Percentiles rank a stretch among this genome's conserved stretches.
Conservation (phyloP, 75 land plant species). For the Cunninghamia lanceolata region DNA sequence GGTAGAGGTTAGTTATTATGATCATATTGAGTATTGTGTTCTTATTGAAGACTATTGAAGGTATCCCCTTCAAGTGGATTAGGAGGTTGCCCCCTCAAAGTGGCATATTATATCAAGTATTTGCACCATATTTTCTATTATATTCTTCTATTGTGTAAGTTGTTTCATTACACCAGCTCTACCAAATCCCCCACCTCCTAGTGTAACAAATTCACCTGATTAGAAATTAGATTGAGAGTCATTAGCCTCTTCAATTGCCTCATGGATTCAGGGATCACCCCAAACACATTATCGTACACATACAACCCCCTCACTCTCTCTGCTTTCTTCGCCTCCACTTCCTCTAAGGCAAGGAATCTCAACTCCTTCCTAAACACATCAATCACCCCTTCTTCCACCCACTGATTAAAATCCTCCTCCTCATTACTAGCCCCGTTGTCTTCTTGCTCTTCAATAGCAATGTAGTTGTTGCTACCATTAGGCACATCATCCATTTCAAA, state of each 20-base stretch:
- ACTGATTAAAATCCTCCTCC: background rate
- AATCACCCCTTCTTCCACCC: slow-evolving; percentile 21
- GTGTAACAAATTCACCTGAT: slow-evolving; percentile 69
- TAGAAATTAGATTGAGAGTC: slow-evolving; percentile 71
- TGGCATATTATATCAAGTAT: no score
- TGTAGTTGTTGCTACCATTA: background rate
- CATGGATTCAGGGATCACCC: slow-evolving; percentile 51
- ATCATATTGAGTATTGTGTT: no score
- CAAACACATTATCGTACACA: slow-evolving; percentile 62
- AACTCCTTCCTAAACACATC: slow-evolving; percentile 38
- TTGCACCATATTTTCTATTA: no score
- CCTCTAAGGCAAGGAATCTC: slow-evolving; percentile 22
- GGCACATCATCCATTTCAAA: background rate
- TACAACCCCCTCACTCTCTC: slow-evolving; percentile 47
- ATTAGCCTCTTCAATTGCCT: slow-evolving; percentile 28
- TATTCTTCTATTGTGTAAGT: no score
- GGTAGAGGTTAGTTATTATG: no score
- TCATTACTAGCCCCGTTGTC: background rate
- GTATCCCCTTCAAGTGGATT: no score
- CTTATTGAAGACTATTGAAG: no score
- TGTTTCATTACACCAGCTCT: no score
- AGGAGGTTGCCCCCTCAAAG: no score
- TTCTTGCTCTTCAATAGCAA: background rate
- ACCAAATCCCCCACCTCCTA: slow-evolving; percentile 42
- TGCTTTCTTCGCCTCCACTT: background rate